Conservation (phyloP, 257 asterid species). For the Salvia splendens region DNA sequence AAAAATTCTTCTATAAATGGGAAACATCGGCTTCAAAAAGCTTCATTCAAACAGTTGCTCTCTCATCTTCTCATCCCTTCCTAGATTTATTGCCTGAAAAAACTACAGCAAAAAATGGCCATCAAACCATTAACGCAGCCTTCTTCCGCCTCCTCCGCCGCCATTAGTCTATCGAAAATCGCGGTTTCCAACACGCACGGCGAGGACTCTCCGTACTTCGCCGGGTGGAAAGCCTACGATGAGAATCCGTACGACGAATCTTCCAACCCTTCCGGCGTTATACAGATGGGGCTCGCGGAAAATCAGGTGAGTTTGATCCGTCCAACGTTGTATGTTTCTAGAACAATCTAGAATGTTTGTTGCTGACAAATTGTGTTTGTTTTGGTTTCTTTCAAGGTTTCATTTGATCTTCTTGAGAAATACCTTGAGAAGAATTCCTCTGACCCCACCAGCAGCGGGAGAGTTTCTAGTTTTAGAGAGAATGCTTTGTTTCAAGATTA, state of each 20-base stretch:
- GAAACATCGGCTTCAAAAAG: background rate
- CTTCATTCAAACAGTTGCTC: slow-evolving; percentile 22
- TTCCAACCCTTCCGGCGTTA: slow-evolving; percentile 68
- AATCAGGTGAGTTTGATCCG: slow-evolving; percentile 55
- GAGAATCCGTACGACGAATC: slow-evolving; percentile 69
- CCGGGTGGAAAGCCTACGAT: slow-evolving; percentile 96
- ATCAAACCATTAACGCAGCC: slow-evolving; percentile 38
- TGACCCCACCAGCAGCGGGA: slow-evolving; percentile 19
- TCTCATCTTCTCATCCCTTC: no score
- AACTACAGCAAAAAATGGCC: slow-evolving; percentile 36
- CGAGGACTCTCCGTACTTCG: slow-evolving; percentile 88
- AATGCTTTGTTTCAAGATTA: slow-evolving; percentile 93
- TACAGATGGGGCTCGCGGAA: slow-evolving; percentile 95
- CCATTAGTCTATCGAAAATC: slow-evolving; percentile 54
- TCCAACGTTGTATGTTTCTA: background rate
- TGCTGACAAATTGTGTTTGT: background rate
- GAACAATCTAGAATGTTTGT: background rate
- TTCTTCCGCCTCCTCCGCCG: slow-evolving; percentile 26
- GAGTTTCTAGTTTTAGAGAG: slow-evolving; percentile 61
- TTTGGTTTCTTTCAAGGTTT: slow-evolving; percentile 44
- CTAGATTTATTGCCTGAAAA: no score
- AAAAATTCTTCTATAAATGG: slow-evolving; percentile 38
- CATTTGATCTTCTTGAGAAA: slow-evolving; percentile 77
- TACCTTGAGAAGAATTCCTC: slow-evolving; percentile 58
- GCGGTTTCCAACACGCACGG: slow-evolving; percentile 70